A percentile compares a stretch with the other conserved stretches of the same genome.
phyloP scores from a whole-genome alignment of 2,329 filamentous ascomycete genomes.

The Aspergillus puulaauensis region DNA sequence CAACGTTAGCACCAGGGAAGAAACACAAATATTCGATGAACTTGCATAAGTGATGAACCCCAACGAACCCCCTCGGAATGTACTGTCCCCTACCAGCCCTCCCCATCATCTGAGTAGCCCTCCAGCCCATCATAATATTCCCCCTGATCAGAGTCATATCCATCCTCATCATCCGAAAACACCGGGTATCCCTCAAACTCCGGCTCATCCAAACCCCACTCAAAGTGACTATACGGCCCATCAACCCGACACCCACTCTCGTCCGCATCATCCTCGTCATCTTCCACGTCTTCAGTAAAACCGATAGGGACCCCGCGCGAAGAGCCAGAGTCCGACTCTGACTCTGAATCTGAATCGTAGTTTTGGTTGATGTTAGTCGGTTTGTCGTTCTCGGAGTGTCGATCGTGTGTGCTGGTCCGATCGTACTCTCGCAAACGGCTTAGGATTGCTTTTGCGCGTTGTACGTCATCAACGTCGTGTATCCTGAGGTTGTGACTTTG shows the following conservation, averaged over 20 bases:
- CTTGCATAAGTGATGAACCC: neutral
- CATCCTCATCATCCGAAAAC: neutral
- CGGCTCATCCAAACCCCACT: slow-evolving; percentile 3
- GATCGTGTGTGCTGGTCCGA: neutral
- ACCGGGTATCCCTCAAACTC: slow-evolving; percentile 1
- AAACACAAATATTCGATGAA: neutral
- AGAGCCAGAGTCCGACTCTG: neutral
- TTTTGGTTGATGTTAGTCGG: neutral
- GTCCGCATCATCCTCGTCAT: neutral
- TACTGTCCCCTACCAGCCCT: neutral
- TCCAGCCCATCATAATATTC: neutral
- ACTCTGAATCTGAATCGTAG: neutral
- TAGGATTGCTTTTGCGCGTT: slow-evolving; percentile 7
- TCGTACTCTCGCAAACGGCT: neutral
- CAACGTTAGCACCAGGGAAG: neutral
- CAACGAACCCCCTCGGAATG: neutral
- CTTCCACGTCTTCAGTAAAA: neutral
- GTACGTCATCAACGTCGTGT: neutral
- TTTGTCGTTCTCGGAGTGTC: neutral
- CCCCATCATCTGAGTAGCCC: neutral
- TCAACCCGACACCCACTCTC: neutral
- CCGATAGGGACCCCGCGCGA: neutral
- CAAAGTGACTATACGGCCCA: neutral
- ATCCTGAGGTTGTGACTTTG: slow-evolving; percentile 6
- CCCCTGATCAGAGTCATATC: neutral